Base-by-base conservation (phyloP, 1,284 basidiomycete species). In the Puccinia triticina region DNA sequence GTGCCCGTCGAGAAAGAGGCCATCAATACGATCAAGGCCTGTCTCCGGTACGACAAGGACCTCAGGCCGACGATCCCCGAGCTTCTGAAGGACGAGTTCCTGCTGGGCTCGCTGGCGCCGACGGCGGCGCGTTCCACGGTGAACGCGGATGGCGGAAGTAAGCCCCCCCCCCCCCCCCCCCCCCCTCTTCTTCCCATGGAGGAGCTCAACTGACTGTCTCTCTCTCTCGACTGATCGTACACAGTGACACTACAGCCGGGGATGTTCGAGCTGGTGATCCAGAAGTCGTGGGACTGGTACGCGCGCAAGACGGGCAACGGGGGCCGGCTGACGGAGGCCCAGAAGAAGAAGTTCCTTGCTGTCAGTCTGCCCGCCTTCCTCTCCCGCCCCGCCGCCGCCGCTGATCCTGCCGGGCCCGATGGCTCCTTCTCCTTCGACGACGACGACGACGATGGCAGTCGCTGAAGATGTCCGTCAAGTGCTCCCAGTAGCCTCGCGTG, bases 1-100 rank as follows among this genome's bases (percentile, higher is more conserved):
- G 89, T 89, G 82, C 88, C 88, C 40, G 93, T 96, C 46, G 90
- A 92, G 77, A 87, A 86, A 78, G 91, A 91, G 85, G 90, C 94
- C 67, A 91, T 95, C 82, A 89, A 88, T 77, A 91, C 91, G 72
- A 93, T 96, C 88, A 90, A 91, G 87, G 90, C 89, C 80, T 95
- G 94, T 86, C 86, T 96, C 84, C 88, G 88, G 74, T 90, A 93
- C 84, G 90, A 91, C 84, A 91, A 93, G 26, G 94, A 93, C 87
- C 91, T 92, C 84, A 88, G 94, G 64, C 91, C 91, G 83, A 91
- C 92, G n/a, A 95, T 96, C 84, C 93, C 93, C 0, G 91, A 89
- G 83, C 84, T 90, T 67, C 84, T 90, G 34, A 79, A 85, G 32
- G 88, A 89, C 84, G 87, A 88, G 50, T 89, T 89, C 83, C 84